Evolutionary conservation across 2,329 filamentous ascomycete species (phyloP).

Genomic region (Truncatella angustata): DNA sequence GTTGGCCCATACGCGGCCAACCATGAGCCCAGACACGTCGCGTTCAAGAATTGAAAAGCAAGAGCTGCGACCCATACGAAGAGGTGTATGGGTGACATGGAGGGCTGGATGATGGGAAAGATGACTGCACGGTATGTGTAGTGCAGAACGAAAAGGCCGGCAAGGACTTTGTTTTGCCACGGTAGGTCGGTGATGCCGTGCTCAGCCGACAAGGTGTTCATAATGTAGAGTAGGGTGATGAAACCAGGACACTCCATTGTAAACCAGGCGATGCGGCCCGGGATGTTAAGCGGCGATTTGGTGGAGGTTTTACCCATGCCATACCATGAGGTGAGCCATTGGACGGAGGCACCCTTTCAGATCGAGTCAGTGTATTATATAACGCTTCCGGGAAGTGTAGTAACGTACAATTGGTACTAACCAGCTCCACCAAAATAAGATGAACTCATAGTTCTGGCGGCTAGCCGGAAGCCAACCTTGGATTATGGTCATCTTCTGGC

Average conservation of each 20-base stretch:
- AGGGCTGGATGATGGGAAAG: constrained; percentile 79
- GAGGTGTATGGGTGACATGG: constrained; percentile 86
- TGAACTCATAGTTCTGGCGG: constrained; percentile 52
- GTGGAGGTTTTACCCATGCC: constrained; percentile 91
- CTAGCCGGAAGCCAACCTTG: constrained; percentile 57
- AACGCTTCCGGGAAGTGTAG: neutral
- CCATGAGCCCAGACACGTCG: constrained; percentile 74
- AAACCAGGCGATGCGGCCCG: constrained; percentile 83
- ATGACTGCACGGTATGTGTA: constrained; percentile 88
- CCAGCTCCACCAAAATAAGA: constrained; percentile 43
- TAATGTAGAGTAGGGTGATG: constrained; percentile 74
- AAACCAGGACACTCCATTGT: constrained; percentile 84
- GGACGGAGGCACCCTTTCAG: constrained; percentile 63
- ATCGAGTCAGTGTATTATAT: neutral
- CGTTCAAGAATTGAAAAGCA: constrained; percentile 79
- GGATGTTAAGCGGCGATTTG: constrained; percentile 74
- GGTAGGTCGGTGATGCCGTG: constrained; percentile 61
- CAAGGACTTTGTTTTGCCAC: constrained; percentile 76
- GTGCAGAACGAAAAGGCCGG: constrained; percentile 73
- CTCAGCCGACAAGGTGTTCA: constrained; percentile 63
- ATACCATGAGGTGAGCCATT: constrained; percentile 80
- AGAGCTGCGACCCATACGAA: constrained; percentile 64
- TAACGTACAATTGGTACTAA: constrained; percentile 49
- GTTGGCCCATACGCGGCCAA: constrained; percentile 76
- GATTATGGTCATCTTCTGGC: constrained; percentile 52